Evolutionary conservation across 2,329 filamentous ascomycete genomes (phyloP).

Genomic region (Scortechinia acanthostroma): DNA sequence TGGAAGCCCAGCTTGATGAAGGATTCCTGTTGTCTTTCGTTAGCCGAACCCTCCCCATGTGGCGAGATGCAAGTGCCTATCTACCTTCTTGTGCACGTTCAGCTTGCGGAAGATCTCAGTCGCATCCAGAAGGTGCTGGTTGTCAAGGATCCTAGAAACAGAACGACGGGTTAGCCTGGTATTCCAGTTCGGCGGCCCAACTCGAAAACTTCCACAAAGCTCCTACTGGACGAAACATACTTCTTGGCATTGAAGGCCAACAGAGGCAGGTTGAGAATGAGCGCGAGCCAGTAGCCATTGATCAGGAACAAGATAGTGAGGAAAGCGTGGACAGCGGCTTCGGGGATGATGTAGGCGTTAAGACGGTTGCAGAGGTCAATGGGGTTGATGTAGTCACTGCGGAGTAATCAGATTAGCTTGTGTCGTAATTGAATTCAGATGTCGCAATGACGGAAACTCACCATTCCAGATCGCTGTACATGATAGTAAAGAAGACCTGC

Average conservation of each 20-base stretch:
- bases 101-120: slow-evolving; percentile 99
- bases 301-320: slow-evolving; percentile 92
- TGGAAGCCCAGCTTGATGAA: slow-evolving; percentile 99
- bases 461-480: slow-evolving; percentile 99
- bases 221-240: slow-evolving; percentile 45
- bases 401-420: too few species aligned
- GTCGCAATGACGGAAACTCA: too few species aligned
- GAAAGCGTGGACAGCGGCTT: slow-evolving; percentile 95
- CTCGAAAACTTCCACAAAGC: too few species aligned
- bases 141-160: slow-evolving; percentile 94
- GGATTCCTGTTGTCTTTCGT: slow-evolving; percentile 63
- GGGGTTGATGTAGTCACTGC: slow-evolving; percentile 97
- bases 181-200: too few species aligned
- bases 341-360: slow-evolving; percentile 98
- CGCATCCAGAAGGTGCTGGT: slow-evolving; percentile 91
- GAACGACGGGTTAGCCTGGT: slow-evolving; percentile 19
- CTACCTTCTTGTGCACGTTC: slow-evolving; percentile 96
- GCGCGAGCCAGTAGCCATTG: slow-evolving; percentile 97
- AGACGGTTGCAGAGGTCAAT: slow-evolving; percentile 99
- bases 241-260: slow-evolving; percentile 95
- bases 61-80: background rate
- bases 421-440: too few species aligned
- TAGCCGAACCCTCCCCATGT: slow-evolving; percentile 4
- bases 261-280: slow-evolving; percentile 86
- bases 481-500: slow-evolving; percentile 99